phyloP scores from a whole-genome alignment of 306 rosid genomes.

The Malus fusca region DNA sequence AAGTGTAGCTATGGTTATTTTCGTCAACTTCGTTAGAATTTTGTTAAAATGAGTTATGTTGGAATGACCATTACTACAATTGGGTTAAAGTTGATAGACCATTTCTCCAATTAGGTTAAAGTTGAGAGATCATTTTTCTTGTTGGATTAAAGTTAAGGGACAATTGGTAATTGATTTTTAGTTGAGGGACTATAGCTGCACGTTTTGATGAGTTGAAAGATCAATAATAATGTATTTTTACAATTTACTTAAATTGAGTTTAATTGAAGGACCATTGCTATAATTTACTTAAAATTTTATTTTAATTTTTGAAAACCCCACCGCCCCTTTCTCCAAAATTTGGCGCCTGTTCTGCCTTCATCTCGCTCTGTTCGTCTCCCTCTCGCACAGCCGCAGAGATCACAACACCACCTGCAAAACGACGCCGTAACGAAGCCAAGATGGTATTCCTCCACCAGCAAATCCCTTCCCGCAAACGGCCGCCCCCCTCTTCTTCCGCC shows the following conservation, averaged over 20 bases:
- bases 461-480: constrained; percentile 26
- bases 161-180: fast-evolving
- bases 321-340: not conserved
- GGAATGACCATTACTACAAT: fast-evolving
- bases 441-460: constrained; percentile 31
- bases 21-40: too few species aligned
- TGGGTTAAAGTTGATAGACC: too few species aligned
- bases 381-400: not conserved
- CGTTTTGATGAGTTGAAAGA: fast-evolving
- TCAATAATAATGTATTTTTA: fast-evolving
- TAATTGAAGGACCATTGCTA: fast-evolving
- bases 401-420: not conserved
- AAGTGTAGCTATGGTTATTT: too few species aligned
- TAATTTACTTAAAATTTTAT: too few species aligned
- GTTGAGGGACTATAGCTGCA: fast-evolving
- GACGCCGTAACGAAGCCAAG: not conserved
- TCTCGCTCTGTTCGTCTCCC: not conserved
- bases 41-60: too few species aligned
- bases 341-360: constrained; percentile 3
- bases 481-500: constrained; percentile 17
- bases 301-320: not conserved
- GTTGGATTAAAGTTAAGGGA: too few species aligned
- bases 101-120: too few species aligned
- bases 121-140: fast-evolving
- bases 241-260: too few species aligned